Base-by-base conservation (phyloP, 352 stramenopile species). In the Pythium insidiosum region DNA sequence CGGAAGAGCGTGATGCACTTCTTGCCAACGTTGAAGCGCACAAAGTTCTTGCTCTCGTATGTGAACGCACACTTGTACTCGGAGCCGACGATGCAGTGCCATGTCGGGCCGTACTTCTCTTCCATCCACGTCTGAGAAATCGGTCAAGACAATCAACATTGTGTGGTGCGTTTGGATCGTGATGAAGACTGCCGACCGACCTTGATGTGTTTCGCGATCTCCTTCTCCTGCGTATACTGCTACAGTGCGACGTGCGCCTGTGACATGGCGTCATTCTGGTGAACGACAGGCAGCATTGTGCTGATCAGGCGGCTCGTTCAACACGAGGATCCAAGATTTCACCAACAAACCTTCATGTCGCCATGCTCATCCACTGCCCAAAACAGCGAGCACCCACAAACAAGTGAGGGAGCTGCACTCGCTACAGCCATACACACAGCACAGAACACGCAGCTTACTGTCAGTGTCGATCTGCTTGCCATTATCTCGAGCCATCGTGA, bases 31-130 rank as follows among this genome's bases (percentile, higher is more conserved):
- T 89, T 85, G 53, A 88, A 90, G 25, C 77, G 68, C 56, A 88
- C 70, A 61, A 90, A 90, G 66, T 85, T 88, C 55, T 88, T 87
- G 71, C 70, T 84, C 61, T 84, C 73, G 54, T 84, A 87, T 37
- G 68, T 71, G 50, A 84, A 84, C 39, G 71, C 65, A 20, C 59
- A 77, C 50, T 84, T 84, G 68, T 84, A 84, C 57, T 84, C 73
- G 47, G 73, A 84, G 41, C 73, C 71, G 33, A 87, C 73, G 56
- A 87, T 80, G 58, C 73, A 87, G 61, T 87, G 73, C 73, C 73
- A 84, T 36, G 73, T 87, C 4, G 68, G 68, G 23, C 67, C 67
- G 33, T 79, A 75, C 47, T 75, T 79, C 16, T 80, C 70, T 38
- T 82, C 70, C 70, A 82, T 82, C 66, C 66, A 82, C 13, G 65